Evolutionary conservation across 306 rosid genomes (phyloP).

Genomic region (Acacia crassicarpa): DNA sequence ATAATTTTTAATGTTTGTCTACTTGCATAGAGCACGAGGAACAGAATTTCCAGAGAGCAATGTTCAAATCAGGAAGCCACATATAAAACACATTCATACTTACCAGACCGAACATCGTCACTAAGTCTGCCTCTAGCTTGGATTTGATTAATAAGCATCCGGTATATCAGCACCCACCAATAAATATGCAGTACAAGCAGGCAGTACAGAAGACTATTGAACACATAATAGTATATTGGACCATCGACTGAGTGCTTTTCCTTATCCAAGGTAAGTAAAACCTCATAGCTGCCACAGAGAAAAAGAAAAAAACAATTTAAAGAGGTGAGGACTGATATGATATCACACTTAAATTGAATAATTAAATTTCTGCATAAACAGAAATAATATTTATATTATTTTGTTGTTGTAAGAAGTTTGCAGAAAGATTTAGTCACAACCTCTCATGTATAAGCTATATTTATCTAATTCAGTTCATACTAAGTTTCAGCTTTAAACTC

Average conservation of each 20-base stretch:
- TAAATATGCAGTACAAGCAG: constrained; percentile 85
- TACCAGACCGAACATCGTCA: constrained; percentile 98
- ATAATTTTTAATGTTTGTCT: background rate
- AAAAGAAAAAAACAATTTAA: constrained; percentile 18
- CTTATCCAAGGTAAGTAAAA: constrained; percentile 76
- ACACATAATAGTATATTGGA: constrained; percentile 85
- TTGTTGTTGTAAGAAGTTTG: constrained; percentile 7
- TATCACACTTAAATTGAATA: constrained; percentile 21
- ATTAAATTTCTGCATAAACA: background rate
- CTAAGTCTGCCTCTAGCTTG: constrained; percentile 85
- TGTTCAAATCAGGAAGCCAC: constrained; percentile 18
- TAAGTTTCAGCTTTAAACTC: background rate
- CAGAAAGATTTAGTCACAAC: constrained; percentile 11
- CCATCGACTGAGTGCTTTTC: constrained; percentile 70
- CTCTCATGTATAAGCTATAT: background rate
- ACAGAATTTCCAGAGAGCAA: constrained; percentile 1
- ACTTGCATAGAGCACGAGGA: constrained; percentile 9
- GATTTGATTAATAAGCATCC: constrained; percentile 98
- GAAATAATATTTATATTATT: constrained; percentile 8
- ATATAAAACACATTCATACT: constrained; percentile 36
- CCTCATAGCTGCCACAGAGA: constrained; percentile 79
- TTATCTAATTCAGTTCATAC: constrained; percentile 11
- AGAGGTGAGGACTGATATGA: background rate
- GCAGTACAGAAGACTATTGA: constrained; percentile 89
- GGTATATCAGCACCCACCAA: constrained; percentile 95